Evolutionary conservation across 1,139 yeast species (phyloP).

Genomic region (Kodamaea sp.): DNA sequence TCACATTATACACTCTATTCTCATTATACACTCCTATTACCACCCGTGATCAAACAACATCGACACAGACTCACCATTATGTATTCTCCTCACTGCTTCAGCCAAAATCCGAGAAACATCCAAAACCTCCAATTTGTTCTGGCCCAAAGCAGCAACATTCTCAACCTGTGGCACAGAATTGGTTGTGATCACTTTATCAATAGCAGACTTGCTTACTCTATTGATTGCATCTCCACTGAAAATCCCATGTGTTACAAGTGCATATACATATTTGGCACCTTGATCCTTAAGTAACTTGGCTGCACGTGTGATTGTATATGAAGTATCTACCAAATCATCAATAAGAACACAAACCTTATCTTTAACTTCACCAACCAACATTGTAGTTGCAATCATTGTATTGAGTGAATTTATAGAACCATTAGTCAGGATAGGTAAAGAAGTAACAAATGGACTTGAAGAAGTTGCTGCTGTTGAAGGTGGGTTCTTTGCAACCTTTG

Average conservation of each 20-base stretch:
- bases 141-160: conserved; percentile 49
- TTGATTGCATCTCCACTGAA: conserved; percentile 89
- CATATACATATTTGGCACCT: conserved; percentile 84
- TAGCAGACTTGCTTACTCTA: conserved; percentile 62
- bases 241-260: conserved; percentile 88
- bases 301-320: conserved; percentile 87
- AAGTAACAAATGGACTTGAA: conserved; percentile 1
- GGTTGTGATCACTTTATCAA: conserved; percentile 87
- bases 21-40: conserved; percentile 23
- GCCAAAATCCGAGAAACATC: conserved; percentile 88
- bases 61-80: conserved; percentile 94
- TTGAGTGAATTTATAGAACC: background rate
- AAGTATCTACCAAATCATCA: conserved; percentile 93
- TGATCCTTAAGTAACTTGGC: conserved; percentile 88
- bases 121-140: conserved; percentile 66
- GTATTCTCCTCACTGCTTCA: conserved; percentile 92
- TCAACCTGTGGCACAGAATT: conserved; percentile 85
- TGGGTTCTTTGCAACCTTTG: conserved; percentile 37
- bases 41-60: conserved; percentile 90
- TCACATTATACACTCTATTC: background rate
- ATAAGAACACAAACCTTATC: conserved; percentile 80
- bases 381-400: conserved; percentile 37
- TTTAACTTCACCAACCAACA: conserved; percentile 91
- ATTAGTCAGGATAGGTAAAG: background rate
- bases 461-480: conserved; percentile 21